Conservation (phyloP, 2,329 filamentous ascomycete species). For the Colletotrichum lentis region DNA sequence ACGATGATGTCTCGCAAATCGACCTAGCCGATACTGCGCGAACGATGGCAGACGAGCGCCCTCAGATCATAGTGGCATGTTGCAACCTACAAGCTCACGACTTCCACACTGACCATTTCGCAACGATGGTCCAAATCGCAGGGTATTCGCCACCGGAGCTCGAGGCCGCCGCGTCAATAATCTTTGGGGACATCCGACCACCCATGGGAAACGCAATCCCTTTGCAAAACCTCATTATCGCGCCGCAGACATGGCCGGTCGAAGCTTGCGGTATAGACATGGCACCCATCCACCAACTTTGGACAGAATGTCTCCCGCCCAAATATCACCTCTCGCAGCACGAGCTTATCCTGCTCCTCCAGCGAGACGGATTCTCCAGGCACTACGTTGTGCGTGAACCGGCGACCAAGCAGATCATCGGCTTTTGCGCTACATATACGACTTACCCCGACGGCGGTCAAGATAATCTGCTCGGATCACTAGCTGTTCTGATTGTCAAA, state of each 20-base stretch:
- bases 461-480: conserved; percentile 63
- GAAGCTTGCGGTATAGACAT: conserved; percentile 54
- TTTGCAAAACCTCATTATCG: conserved; percentile 32
- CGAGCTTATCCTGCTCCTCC: conserved; percentile 57
- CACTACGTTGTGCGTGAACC: conserved; percentile 65
- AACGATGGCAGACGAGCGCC: conserved; percentile 56
- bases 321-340: conserved; percentile 56
- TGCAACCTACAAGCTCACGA: conserved; percentile 54
- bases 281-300: conserved; percentile 55
- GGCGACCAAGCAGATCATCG: conserved; percentile 54
- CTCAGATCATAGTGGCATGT: conserved; percentile 62
- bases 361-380: conserved; percentile 64
- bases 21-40: conserved; percentile 58
- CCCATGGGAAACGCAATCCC: conserved; percentile 3
- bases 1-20: conserved; percentile 60
- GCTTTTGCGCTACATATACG: conserved; percentile 68
- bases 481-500: conserved; percentile 63
- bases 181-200: conserved; percentile 55
- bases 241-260: conserved; percentile 52
- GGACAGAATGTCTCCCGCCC: conserved; percentile 55
- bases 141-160: conserved; percentile 59
- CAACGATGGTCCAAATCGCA: conserved; percentile 60
- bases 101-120: conserved; percentile 54
- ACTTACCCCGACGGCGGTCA: conserved; percentile 63
- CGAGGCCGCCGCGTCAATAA: conserved; percentile 58